These are phyloP conservation scores for Neotropicomus parvogracilis DNA, from an alignment of 1,284 basidiomycete genomes.

Conservation along the genomic window DNA sequence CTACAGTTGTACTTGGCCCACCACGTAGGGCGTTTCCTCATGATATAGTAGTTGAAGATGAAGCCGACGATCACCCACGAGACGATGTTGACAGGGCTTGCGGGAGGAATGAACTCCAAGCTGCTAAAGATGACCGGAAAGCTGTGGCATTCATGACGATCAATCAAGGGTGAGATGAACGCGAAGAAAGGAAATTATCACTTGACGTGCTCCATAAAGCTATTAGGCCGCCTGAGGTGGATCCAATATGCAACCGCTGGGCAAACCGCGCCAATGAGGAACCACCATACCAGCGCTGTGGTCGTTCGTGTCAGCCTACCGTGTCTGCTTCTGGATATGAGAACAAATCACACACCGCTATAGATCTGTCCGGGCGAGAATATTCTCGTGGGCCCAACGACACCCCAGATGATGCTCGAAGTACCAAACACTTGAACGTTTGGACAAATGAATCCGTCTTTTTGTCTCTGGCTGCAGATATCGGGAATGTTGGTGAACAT, in stretches of 20 bases:
- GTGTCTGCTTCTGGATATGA: too few species aligned
- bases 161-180: not conserved
- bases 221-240: conserved; percentile 41
- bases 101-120: conserved; percentile 49
- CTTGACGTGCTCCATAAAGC: conserved; percentile 46
- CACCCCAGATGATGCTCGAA: conserved; percentile 42
- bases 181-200: conserved; percentile 20
- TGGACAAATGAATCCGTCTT: conserved; percentile 40
- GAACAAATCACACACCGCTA: conserved; percentile 15
- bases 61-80: conserved; percentile 49
- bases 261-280: conserved; percentile 52
- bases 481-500: conserved; percentile 32
- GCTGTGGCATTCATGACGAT: conserved; percentile 18
- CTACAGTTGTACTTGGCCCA: conserved; percentile 56
- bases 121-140: conserved; percentile 55
- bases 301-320: not conserved
- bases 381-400: conserved; percentile 37
- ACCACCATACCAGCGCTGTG: conserved; percentile 44
- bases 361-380: conserved; percentile 30
- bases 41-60: conserved; percentile 53
- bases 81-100: conserved; percentile 44
- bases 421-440: conserved; percentile 38
- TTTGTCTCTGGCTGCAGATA: conserved; percentile 25
- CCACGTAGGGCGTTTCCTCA: conserved; percentile 47
- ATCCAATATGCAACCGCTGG: conserved; percentile 42